phyloP scores from a whole-genome alignment of 2,329 filamentous ascomycete genomes.

The Metarhizium humberi region DNA sequence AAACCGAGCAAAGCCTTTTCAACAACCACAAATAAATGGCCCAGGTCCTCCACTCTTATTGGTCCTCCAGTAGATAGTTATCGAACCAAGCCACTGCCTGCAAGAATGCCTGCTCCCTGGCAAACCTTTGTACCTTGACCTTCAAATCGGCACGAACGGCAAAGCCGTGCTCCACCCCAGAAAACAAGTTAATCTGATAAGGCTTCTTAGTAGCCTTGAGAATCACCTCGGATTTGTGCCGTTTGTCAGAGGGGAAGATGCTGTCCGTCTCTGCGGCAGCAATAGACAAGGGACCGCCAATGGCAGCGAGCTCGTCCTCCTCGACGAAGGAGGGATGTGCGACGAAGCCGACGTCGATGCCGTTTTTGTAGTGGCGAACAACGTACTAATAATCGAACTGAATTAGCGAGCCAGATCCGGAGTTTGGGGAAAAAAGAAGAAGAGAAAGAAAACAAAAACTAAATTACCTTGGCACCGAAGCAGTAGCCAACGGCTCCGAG shows the following conservation, averaged over 20 bases:
- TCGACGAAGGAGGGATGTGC: constrained; percentile 57
- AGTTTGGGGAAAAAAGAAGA: background rate
- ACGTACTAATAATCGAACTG: constrained; percentile 49
- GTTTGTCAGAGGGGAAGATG: constrained; percentile 47
- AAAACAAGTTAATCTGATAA: constrained; percentile 64
- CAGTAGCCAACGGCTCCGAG: constrained; percentile 55
- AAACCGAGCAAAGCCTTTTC: no score
- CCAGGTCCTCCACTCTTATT: no score
- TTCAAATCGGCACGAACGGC: constrained; percentile 55
- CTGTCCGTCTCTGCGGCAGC: constrained; percentile 53
- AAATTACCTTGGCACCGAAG: constrained; percentile 49
- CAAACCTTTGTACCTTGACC: constrained; percentile 47
- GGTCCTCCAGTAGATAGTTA: constrained; percentile 19
- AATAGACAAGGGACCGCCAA: constrained; percentile 49
- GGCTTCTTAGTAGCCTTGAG: constrained; percentile 41
- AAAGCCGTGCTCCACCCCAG: constrained; percentile 63
- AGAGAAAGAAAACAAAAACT: no score
- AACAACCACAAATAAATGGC: no score
- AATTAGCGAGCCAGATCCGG: constrained; percentile 18
- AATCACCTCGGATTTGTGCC: constrained; percentile 49
- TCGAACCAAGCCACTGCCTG: constrained; percentile 73
- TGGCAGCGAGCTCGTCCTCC: constrained; percentile 46
- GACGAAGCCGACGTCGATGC: constrained; percentile 48
- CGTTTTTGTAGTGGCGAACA: constrained; percentile 51
- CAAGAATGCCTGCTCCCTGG: constrained; percentile 69